A percentile compares a stretch with the other conserved stretches of the same genome.
Conservation (phyloP, 2,329 filamentous ascomycete species). For the Diaporthe batatas region DNA sequence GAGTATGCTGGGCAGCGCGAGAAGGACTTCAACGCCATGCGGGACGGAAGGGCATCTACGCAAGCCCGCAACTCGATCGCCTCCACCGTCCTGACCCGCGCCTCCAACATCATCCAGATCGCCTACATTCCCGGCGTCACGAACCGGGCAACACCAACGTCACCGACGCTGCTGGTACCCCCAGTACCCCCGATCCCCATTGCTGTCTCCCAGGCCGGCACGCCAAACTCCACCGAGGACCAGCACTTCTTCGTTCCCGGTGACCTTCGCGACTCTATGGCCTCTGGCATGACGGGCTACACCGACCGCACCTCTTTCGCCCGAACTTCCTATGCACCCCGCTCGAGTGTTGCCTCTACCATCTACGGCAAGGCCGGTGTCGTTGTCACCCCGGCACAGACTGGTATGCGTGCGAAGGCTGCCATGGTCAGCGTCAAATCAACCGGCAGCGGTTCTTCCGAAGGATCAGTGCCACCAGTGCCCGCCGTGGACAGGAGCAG, state of each 20-base stretch:
- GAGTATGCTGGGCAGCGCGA: constrained; percentile 65
- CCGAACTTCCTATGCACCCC: constrained; percentile 69
- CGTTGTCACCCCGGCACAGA: constrained; percentile 85
- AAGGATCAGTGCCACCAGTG: constrained; percentile 74
- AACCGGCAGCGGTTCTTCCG: constrained; percentile 66
- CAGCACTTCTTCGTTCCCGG: constrained; percentile 95
- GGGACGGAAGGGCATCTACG: constrained; percentile 79
- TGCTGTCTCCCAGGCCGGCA: constrained; percentile 68
- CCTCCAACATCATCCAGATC: constrained; percentile 99
- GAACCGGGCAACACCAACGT: constrained; percentile 88
- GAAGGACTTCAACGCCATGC: constrained; percentile 66
- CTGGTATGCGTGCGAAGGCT: constrained; percentile 87
- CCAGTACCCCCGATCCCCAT: constrained; percentile 93
- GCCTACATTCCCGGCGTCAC: constrained; percentile 98
- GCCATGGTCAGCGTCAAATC: constrained; percentile 94
- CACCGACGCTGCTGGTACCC: constrained; percentile 84
- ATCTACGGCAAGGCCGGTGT: constrained; percentile 94
- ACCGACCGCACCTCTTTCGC: constrained; percentile 74
- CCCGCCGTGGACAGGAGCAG: constrained; percentile 77
- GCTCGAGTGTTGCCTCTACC: constrained; percentile 88
- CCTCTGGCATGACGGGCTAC: constrained; percentile 79
- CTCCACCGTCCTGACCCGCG: constrained; percentile 93
- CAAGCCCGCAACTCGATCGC: constrained; percentile 93
- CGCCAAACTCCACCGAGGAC: constrained; percentile 73
- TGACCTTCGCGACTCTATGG: constrained; percentile 91